These are phyloP conservation scores for Pythium brassicae DNA, from an alignment of 352 stramenopile genomes.

Conservation along the genomic window DNA sequence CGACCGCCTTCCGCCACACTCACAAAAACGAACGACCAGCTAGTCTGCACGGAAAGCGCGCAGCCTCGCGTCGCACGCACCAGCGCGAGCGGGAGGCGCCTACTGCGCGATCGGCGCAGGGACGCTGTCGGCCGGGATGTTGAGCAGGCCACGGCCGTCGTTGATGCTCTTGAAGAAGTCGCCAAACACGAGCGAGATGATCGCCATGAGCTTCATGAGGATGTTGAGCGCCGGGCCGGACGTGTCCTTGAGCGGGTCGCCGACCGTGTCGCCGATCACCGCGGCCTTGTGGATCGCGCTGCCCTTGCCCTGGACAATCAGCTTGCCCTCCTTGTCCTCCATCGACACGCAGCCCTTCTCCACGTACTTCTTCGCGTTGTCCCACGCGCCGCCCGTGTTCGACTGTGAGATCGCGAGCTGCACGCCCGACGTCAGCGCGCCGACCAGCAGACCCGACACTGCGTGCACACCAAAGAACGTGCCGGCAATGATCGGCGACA, in stretches of 20 bases:
- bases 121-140: constrained; percentile 41
- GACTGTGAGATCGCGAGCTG: constrained; percentile 99
- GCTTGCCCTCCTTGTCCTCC: constrained; percentile 90
- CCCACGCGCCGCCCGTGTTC: constrained; percentile 99
- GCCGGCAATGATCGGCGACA: constrained; percentile 96
- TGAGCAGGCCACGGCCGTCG: constrained; percentile 91
- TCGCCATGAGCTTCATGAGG: constrained; percentile 99
- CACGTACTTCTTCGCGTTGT: constrained; percentile 99
- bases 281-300: constrained; percentile 98
- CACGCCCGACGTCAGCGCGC: constrained; percentile 93
- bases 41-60: too few species aligned
- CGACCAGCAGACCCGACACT: constrained; percentile 97
- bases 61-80: too few species aligned
- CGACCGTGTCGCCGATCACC: constrained; percentile 98
- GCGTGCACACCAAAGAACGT: constrained; percentile 98
- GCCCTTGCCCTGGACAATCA: constrained; percentile 92
- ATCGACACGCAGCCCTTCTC: constrained; percentile 93
- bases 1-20: neutral
- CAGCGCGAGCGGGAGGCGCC: too few species aligned
- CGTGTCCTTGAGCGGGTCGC: constrained; percentile 99
- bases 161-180: constrained; percentile 99
- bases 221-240: constrained; percentile 99
- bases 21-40: neutral
- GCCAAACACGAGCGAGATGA: constrained; percentile 98
- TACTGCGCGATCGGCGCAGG: constrained; percentile 5